phyloP scores from a whole-genome alignment of 2,329 filamentous ascomycete genomes.

The Tetracladium maxilliforme region DNA sequence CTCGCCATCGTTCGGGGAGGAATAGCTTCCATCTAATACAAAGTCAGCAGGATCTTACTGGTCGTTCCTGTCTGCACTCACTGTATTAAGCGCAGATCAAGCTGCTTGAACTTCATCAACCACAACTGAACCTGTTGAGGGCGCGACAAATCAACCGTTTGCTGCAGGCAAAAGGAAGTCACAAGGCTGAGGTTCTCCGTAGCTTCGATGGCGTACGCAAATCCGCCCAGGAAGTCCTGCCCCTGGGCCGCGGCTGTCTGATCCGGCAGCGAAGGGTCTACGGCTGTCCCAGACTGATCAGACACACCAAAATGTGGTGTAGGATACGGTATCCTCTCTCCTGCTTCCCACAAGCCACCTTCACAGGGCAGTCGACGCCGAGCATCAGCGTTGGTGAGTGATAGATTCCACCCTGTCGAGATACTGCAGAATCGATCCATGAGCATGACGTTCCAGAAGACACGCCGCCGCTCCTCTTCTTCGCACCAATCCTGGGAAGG shows the following conservation, averaged over 20 bases:
- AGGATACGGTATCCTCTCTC: constrained; percentile 8
- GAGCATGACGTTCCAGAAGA: constrained; percentile 21
- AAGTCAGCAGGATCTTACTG: constrained; percentile 5
- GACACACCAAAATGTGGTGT: constrained; percentile 25
- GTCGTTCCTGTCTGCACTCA: constrained; percentile 12
- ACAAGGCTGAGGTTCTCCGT: constrained; percentile 18
- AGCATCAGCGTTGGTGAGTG: constrained; percentile 16
- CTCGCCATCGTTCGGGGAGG: constrained; percentile 13
- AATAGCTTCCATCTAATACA: constrained; percentile 13
- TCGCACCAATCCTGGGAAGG: constrained; percentile 15
- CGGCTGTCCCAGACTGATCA: constrained; percentile 11
- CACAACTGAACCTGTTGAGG: constrained; percentile 14
- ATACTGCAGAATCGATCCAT: constrained; percentile 20
- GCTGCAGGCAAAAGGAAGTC: constrained; percentile 18
- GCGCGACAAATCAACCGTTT: constrained; percentile 13
- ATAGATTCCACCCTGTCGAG: constrained; percentile 18
- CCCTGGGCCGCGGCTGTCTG: constrained; percentile 9
- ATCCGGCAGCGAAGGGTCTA: constrained; percentile 6
- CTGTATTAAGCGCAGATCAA: constrained; percentile 16
- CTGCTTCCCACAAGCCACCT: constrained; percentile 15
- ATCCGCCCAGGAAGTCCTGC: constrained; percentile 15
- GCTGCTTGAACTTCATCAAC: constrained; percentile 16
- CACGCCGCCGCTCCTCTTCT: constrained; percentile 17
- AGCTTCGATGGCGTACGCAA: constrained; percentile 15
- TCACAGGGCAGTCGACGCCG: constrained; percentile 18